phyloP scores from a whole-genome alignment of 179 eudicot genomes.

The Amaranthus tricolor region DNA sequence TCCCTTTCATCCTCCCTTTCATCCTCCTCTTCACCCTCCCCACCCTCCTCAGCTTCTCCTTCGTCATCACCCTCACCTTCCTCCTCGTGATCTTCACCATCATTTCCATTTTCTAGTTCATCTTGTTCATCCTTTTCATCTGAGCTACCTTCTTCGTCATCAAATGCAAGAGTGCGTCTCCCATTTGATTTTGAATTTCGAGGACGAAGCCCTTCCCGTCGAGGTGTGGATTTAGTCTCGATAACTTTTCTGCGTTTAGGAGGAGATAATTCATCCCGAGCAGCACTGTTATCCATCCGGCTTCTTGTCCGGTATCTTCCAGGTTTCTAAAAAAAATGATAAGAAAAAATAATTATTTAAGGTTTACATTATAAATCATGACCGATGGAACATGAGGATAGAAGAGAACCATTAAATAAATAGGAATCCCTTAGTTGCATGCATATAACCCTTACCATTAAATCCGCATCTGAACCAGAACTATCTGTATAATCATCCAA shows the following conservation, averaged over 20 bases:
- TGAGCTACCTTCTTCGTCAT: constrained; percentile 72
- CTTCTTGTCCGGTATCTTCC: constrained; percentile 56
- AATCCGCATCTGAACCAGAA: constrained; percentile 87
- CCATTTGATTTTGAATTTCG: constrained; percentile 59
- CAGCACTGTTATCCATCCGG: constrained; percentile 46
- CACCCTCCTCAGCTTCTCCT: constrained; percentile 64
- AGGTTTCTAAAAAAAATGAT: constrained; percentile 51
- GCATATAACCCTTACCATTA: constrained; percentile 64
- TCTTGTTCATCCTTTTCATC: constrained; percentile 69
- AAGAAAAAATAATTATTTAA: constrained; percentile 21
- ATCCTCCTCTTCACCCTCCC: constrained; percentile 54
- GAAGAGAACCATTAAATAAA: constrained; percentile 17
- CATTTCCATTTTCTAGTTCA: constrained; percentile 72
- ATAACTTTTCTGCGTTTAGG: constrained; percentile 49
- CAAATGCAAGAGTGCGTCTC: constrained; percentile 45
- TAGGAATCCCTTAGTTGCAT: not conserved
- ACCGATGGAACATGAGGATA: constrained; percentile 13
- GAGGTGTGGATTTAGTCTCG: constrained; percentile 49
- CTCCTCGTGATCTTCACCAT: constrained; percentile 59
- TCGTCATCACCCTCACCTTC: constrained; percentile 69
- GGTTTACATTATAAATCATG: constrained; percentile 12
- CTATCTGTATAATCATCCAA: constrained; percentile 82
- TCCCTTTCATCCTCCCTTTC: constrained; percentile 50
- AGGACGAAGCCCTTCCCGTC: constrained; percentile 89
- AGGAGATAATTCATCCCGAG: constrained; percentile 47